phyloP scores from a whole-genome alignment of 495 filamentous ascomycete species.

The Penicillium coprophilum region DNA sequence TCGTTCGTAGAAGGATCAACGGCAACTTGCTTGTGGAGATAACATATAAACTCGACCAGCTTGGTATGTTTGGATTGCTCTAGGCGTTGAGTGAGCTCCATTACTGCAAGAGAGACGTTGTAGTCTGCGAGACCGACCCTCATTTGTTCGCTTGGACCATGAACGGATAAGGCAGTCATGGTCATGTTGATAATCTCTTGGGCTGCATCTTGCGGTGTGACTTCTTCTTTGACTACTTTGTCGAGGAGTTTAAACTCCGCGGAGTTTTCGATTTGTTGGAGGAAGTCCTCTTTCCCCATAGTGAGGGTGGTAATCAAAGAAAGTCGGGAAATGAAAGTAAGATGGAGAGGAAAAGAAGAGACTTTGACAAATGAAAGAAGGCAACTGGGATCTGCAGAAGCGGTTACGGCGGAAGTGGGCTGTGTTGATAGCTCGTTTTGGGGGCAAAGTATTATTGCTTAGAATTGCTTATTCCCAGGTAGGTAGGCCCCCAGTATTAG shows the following conservation, averaged over 20 bases:
- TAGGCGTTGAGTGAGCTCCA: slow-evolving; percentile 15
- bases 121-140: slow-evolving; percentile 12
- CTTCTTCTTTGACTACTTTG: slow-evolving; percentile 8
- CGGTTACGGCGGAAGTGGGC: not conserved
- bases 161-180: not conserved
- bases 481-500: no score
- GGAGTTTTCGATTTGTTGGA: slow-evolving; percentile 12
- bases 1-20: slow-evolving; percentile 5
- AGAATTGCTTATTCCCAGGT: no score
- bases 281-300: slow-evolving; percentile 6
- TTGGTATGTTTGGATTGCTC: slow-evolving; percentile 7
- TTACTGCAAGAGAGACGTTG: slow-evolving; percentile 11
- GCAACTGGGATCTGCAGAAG: not conserved
- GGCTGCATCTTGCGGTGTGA: slow-evolving; percentile 5
- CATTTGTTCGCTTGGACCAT: slow-evolving; percentile 2
- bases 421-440: no score
- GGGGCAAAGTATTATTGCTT: no score
- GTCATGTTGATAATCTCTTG: slow-evolving; percentile 9
- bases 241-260: slow-evolving; percentile 8
- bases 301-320: not conserved
- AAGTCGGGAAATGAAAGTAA: not conserved
- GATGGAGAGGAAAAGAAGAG: not conserved
- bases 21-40: slow-evolving; percentile 7
- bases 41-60: slow-evolving; percentile 8
- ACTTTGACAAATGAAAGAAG: not conserved